Conservation (phyloP, 129 eudicot species). For the Tagetes erecta region DNA sequence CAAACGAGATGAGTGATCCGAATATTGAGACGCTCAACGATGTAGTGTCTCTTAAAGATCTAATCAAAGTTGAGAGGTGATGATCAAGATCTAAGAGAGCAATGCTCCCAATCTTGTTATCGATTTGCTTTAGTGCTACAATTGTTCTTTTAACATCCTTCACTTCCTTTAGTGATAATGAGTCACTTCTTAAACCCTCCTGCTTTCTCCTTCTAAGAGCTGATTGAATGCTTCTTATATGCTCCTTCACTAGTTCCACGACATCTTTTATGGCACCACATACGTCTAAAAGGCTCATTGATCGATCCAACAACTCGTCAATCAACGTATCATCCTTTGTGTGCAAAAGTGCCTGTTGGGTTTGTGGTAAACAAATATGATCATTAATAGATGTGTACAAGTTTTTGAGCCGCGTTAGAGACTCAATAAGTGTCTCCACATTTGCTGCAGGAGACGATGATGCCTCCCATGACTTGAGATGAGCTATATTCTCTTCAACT, state of each 20-base stretch:
- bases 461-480: slow-evolving; percentile 17
- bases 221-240: slow-evolving; percentile 32
- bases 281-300: slow-evolving; percentile 40
- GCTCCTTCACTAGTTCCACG: slow-evolving; percentile 37
- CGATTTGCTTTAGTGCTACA: slow-evolving; percentile 24
- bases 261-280: slow-evolving; percentile 36
- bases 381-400: slow-evolving; percentile 27
- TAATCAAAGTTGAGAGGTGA: slow-evolving; percentile 29
- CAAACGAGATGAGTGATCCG: slow-evolving; percentile 30
- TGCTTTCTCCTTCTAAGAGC: slow-evolving; percentile 36
- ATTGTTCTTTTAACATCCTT: slow-evolving; percentile 34
- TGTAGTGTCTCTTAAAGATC: slow-evolving; percentile 35
- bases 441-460: slow-evolving; percentile 1
- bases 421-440: slow-evolving; percentile 10
- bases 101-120: slow-evolving; percentile 14
- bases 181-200: slow-evolving; percentile 20
- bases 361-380: slow-evolving; percentile 33
- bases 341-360: slow-evolving; percentile 34
- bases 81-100: slow-evolving; percentile 26
- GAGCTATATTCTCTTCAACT: slow-evolving; percentile 32
- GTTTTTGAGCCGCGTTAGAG: slow-evolving; percentile 15
- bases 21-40: slow-evolving; percentile 35
- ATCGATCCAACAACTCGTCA: slow-evolving; percentile 41
- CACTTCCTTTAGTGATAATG: slow-evolving; percentile 23
- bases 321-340: slow-evolving; percentile 31